phyloP scores from a whole-genome alignment of 2,329 filamentous ascomycete species.

The Penicillium sp. region DNA sequence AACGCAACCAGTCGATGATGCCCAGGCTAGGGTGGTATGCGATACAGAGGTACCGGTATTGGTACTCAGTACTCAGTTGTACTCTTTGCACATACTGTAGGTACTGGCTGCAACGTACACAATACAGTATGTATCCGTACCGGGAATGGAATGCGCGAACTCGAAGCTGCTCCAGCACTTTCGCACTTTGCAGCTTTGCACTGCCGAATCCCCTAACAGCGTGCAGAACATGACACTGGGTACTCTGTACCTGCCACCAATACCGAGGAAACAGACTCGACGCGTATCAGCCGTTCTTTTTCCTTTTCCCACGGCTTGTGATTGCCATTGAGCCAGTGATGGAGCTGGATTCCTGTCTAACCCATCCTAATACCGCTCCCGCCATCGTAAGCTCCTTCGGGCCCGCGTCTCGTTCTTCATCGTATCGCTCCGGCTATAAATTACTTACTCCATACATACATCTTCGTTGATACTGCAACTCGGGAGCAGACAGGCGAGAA shows the following conservation, averaged over 20 bases:
- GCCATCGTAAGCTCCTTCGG: conserved; percentile 5
- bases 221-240: conserved; percentile 7
- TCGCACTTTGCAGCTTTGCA: not conserved
- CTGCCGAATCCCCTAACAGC: conserved; percentile 1
- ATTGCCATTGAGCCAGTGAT: conserved; percentile 1
- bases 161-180: not conserved
- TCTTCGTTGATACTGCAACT: too few species aligned
- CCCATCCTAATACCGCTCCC: conserved; percentile 1
- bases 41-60: not conserved
- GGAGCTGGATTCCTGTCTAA: conserved; percentile 4
- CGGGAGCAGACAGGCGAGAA: not conserved
- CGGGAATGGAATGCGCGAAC: not conserved
- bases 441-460: too few species aligned
- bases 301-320: not conserved
- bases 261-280: conserved; percentile 1
- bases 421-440: not conserved
- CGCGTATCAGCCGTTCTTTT: not conserved
- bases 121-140: not conserved
- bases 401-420: not conserved
- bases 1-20: conserved; percentile 4
- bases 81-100: not conserved
- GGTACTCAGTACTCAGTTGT: not conserved
- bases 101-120: not conserved
- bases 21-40: not conserved
- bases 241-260: not conserved